Percentiles rank a stretch among this genome's conserved stretches.
Evolutionary conservation across 129 eudicot species (phyloP).

Genomic region (Saposhnikovia divaricata): DNA sequence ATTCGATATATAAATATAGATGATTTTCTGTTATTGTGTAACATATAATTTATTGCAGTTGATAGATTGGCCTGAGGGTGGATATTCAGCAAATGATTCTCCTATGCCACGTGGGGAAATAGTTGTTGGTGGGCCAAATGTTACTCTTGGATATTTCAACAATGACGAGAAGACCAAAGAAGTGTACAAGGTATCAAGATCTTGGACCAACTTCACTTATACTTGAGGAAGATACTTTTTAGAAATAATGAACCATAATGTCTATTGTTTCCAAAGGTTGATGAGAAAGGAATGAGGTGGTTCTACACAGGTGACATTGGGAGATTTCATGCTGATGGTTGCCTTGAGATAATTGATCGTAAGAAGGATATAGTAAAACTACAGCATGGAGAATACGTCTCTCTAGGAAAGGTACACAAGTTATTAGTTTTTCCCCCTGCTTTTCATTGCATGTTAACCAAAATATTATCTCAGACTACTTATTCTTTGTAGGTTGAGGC

Average conservation of each 20-base stretch:
- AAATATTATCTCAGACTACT: slow-evolving; percentile 12
- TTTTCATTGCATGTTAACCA: not conserved
- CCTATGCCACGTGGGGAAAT: slow-evolving; percentile 97
- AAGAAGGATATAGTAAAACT: slow-evolving; percentile 92
- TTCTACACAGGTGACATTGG: slow-evolving; percentile 94
- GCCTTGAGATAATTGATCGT: slow-evolving; percentile 94
- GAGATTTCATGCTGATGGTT: slow-evolving; percentile 79
- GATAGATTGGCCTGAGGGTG: slow-evolving; percentile 96
- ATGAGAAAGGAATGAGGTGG: slow-evolving; percentile 92
- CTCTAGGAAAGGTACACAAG: slow-evolving; percentile 71
- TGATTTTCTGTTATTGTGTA: slow-evolving; percentile 1
- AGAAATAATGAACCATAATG: slow-evolving; percentile 4
- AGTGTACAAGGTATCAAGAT: slow-evolving; percentile 68
- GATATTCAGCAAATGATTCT: slow-evolving; percentile 67
- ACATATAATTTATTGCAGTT: slow-evolving; percentile 29
- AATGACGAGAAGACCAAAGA: slow-evolving; percentile 82
- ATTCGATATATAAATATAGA: not conserved
- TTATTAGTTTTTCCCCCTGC: not conserved
- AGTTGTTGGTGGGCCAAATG: slow-evolving; percentile 89
- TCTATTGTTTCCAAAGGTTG: slow-evolving; percentile 47
- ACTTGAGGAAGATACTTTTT: not conserved
- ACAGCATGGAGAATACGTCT: slow-evolving; percentile 97
- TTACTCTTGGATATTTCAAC: slow-evolving; percentile 87
- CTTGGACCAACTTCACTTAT: slow-evolving; percentile 5
- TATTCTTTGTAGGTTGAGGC: slow-evolving; percentile 69